phyloP scores from a whole-genome alignment of 1,284 basidiomycete species.

The Rhodotorula sp. region DNA sequence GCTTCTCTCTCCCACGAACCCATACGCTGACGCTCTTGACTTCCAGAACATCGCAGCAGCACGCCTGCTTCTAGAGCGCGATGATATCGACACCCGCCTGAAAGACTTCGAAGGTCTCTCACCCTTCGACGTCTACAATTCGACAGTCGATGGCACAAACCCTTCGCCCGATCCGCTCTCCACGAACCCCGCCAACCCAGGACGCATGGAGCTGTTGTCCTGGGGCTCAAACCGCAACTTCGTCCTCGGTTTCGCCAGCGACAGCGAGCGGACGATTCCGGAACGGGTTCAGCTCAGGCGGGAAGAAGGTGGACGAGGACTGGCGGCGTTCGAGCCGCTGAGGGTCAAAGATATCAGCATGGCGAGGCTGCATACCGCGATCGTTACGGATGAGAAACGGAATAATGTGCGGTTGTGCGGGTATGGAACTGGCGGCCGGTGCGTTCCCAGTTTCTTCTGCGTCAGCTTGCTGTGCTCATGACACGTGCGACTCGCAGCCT shows the following conservation, averaged over 20 bases:
- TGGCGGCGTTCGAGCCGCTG: constrained; percentile 59
- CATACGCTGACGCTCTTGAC: not conserved
- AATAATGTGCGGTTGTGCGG: constrained; percentile 81
- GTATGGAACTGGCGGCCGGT: constrained; percentile 75
- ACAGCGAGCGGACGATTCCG: constrained; percentile 72
- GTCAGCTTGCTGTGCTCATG: too few relatives aligned
- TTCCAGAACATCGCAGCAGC: constrained; percentile 68
- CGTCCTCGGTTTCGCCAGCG: constrained; percentile 73
- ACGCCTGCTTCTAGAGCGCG: constrained; percentile 68
- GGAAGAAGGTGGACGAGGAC: constrained; percentile 43
- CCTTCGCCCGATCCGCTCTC: constrained; percentile 28
- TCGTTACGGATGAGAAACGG: constrained; percentile 68
- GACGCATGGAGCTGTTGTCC: constrained; percentile 63
- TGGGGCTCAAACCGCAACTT: constrained; percentile 81
- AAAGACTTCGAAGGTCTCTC: constrained; percentile 87
- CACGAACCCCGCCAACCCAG: constrained; percentile 30
- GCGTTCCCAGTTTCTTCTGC: constrained; percentile 38
- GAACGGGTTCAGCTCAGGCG: constrained; percentile 68
- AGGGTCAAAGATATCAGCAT: constrained; percentile 68
- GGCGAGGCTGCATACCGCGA: constrained; percentile 77
- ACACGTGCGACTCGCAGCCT: constrained; percentile 54
- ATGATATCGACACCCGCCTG: constrained; percentile 69
- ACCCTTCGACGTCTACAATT: constrained; percentile 90
- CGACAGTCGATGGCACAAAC: constrained; percentile 64
- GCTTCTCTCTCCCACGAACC: too few relatives aligned